A percentile compares a stretch with the other conserved stretches of the same genome.
Evolutionary conservation across 148 eudicot genomes (phyloP).

Genomic region (Bassia scoparia): DNA sequence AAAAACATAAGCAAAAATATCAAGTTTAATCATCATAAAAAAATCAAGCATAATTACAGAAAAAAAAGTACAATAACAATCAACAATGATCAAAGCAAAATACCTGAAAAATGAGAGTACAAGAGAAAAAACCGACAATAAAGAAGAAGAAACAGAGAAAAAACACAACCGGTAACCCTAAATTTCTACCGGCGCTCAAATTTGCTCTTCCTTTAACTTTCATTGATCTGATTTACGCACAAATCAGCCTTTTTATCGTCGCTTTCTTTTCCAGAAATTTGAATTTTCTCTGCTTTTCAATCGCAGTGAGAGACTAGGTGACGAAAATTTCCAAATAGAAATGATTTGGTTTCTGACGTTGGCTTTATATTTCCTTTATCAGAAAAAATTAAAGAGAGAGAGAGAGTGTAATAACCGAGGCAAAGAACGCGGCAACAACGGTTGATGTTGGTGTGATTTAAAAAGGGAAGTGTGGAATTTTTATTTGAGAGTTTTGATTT

Average conservation of each 20-base stretch:
- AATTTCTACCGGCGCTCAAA: constrained; percentile 40
- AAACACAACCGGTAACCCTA: constrained; percentile 57
- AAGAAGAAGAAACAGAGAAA: constrained; percentile 64
- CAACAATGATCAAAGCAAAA: neutral
- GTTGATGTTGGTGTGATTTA: constrained; percentile 11
- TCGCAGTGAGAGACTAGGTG: neutral
- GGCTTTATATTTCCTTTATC: neutral
- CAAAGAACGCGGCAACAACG: constrained; percentile 27
- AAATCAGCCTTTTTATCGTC: neutral
- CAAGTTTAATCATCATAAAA: neutral
- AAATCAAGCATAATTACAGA: neutral
- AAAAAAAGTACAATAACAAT: neutral
- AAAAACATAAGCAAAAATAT: neutral
- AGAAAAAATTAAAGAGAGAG: neutral
- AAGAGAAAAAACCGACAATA: constrained; percentile 69
- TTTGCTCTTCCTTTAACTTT: constrained; percentile 49
- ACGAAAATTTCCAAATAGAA: neutral
- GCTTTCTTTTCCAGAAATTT: neutral
- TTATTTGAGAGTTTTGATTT: neutral
- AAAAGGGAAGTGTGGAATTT: neutral
- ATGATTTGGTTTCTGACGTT: neutral
- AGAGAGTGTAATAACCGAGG: constrained; percentile 2
- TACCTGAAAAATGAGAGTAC: constrained; percentile 56
- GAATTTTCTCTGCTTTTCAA: neutral
- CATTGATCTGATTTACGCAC: constrained; percentile 27